These are phyloP conservation scores for Fragosphaeria purpurea DNA, from an alignment of 2,329 filamentous ascomycete genomes.

Conservation along the genomic window DNA sequence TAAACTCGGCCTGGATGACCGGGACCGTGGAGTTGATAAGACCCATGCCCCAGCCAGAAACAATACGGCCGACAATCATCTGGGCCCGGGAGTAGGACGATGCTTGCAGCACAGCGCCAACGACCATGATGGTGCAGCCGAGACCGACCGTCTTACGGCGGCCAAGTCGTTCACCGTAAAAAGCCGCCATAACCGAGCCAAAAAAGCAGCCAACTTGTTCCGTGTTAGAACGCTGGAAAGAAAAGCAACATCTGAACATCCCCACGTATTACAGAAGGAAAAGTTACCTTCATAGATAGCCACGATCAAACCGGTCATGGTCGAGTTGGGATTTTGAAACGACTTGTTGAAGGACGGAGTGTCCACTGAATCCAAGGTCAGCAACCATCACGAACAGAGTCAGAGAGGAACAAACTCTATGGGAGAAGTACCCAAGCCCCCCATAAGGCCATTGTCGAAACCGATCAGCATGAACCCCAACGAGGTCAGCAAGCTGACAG, in stretches of 20 bases:
- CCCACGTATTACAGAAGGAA: background rate
- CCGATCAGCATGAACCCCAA: conserved; percentile 10
- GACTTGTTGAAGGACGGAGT: conserved; percentile 4
- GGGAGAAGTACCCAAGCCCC: conserved; percentile 1
- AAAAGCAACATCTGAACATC: background rate
- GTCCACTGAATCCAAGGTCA: background rate
- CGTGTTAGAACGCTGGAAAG: background rate
- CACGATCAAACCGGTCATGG: conserved; percentile 7
- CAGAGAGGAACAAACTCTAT: no score
- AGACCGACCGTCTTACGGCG: background rate
- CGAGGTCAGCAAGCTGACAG: conserved; percentile 7
- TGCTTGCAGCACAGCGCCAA: conserved; percentile 1
- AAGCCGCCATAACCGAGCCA: conserved; percentile 14
- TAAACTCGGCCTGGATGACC: conserved; percentile 21
- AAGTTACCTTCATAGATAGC: conserved; percentile 30
- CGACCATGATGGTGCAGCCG: background rate
- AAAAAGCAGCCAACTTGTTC: conserved; percentile 17
- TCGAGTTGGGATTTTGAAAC: conserved; percentile 4
- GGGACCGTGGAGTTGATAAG: background rate
- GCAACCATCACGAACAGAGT: no score
- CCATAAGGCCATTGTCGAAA: conserved; percentile 10
- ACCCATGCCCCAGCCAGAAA: conserved; percentile 1
- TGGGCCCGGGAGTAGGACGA: background rate
- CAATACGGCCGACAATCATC: conserved; percentile 4
- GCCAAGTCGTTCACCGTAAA: background rate